These are phyloP conservation scores for Chrysopogon serrulatus DNA, from an alignment of 176 grass and related monocot genomes.

Conservation along the genomic window DNA sequence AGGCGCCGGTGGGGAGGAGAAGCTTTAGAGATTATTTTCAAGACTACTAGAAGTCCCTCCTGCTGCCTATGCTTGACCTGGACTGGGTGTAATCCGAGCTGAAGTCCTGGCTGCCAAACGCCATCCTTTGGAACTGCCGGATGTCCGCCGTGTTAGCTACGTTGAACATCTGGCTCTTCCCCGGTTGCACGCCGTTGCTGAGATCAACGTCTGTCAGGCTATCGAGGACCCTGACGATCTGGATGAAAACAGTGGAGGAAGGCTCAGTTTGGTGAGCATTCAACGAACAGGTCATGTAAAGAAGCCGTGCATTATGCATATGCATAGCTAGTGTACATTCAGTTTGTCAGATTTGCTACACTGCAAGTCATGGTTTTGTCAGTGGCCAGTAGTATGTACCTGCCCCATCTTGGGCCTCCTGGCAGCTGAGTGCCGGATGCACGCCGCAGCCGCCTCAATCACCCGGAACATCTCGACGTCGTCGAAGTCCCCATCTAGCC, in stretches of 20 bases:
- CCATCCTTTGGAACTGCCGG: constrained; percentile 77
- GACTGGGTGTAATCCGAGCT: constrained; percentile 60
- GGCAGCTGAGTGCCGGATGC: constrained; percentile 79
- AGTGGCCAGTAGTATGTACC: constrained; percentile 30
- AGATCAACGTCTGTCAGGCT: constrained; percentile 72
- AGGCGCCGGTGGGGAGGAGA: not conserved
- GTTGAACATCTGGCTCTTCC: constrained; percentile 88
- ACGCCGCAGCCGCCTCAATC: constrained; percentile 76
- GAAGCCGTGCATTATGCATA: not conserved
- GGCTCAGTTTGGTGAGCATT: not conserved
- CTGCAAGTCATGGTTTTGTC: not conserved
- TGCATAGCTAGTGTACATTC: not conserved
- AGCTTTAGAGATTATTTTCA: not conserved
- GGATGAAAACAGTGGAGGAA: not conserved
- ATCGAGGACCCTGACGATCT: constrained; percentile 85
- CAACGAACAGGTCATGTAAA: not conserved
- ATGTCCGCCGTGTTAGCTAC: constrained; percentile 65
- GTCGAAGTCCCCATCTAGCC: constrained; percentile 52
- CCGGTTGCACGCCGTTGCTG: constrained; percentile 76
- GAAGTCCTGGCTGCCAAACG: constrained; percentile 89
- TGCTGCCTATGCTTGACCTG: constrained; percentile 41
- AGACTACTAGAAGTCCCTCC: constrained; percentile 48
- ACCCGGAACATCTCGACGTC: constrained; percentile 74
- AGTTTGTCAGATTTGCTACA: not conserved
- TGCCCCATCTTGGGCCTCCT: constrained; percentile 84